Percentiles rank a stretch among this genome's conserved stretches.
These are phyloP conservation scores for Powellomyces hirtus DNA, from an alignment of 192 early-diverging fungal genomes.

Conservation along the genomic window DNA sequence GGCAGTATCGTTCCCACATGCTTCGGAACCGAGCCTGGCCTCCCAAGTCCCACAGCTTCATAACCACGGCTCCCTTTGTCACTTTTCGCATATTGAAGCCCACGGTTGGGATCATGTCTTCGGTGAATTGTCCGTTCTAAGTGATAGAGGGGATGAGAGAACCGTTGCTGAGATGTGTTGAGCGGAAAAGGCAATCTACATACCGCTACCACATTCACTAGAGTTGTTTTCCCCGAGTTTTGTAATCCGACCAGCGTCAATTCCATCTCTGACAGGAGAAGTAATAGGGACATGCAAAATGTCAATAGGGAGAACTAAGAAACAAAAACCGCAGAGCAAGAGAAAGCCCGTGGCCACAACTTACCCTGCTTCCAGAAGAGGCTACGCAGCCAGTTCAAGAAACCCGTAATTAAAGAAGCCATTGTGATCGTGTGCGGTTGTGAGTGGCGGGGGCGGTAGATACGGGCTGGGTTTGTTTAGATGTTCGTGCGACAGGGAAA, in stretches of 20 bases:
- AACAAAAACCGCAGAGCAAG: neutral
- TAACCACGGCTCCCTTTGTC: conserved; percentile 70
- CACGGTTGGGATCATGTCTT: conserved; percentile 89
- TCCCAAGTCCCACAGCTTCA: conserved; percentile 99
- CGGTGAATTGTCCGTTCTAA: conserved; percentile 56
- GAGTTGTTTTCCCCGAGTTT: conserved; percentile 60
- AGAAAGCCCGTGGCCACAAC: too few species aligned
- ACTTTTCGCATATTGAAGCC: conserved; percentile 97
- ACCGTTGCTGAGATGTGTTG: neutral
- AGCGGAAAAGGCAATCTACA: neutral
- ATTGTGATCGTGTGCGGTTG: too few species aligned
- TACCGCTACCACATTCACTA: conserved; percentile 61
- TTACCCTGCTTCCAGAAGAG: conserved; percentile 57
- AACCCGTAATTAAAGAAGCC: conserved; percentile 17
- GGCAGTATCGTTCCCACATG: conserved; percentile 85
- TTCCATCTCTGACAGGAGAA: conserved; percentile 50
- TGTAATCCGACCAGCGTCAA: conserved; percentile 59
- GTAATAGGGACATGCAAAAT: too few species aligned
- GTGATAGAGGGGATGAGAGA: neutral
- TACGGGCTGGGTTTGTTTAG: too few species aligned
- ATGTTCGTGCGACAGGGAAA: too few species aligned
- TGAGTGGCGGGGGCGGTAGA: too few species aligned
- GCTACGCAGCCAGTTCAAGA: conserved; percentile 34
- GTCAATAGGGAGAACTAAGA: too few species aligned
- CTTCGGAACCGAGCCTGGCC: conserved; percentile 95